A percentile compares a stretch with the other conserved stretches of the same genome.
Evolutionary conservation across 176 grass and related monocot genomes (phyloP).

Genomic region (Saccharum spontaneum): DNA sequence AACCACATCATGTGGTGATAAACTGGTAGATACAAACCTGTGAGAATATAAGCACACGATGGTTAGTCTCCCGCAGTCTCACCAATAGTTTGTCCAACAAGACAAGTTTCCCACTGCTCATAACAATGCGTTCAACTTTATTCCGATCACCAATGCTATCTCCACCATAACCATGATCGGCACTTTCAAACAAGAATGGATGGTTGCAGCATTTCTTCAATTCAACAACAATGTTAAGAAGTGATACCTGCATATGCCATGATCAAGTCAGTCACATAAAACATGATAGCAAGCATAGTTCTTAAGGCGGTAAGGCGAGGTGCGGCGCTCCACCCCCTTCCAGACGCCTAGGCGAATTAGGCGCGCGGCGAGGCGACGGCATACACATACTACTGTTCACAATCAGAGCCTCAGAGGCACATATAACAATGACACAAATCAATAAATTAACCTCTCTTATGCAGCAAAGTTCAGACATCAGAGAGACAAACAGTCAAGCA

Average conservation of each 20-base stretch:
- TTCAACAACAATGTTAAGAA: conserved; percentile 96
- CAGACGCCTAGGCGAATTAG: too few species aligned
- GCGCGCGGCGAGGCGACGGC: too few species aligned
- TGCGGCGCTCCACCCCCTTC: too few species aligned
- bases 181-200: conserved; percentile 98
- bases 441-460: too few species aligned
- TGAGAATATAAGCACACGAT: conserved; percentile 97
- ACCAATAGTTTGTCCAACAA: conserved; percentile 88
- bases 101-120: conserved; percentile 98
- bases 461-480: too few species aligned
- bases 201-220: conserved; percentile 99
- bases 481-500: too few species aligned
- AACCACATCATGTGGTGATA: not conserved
- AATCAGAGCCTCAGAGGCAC: too few species aligned
- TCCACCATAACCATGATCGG: conserved; percentile 99
- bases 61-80: conserved; percentile 91
- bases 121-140: conserved; percentile 95
- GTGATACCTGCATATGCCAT: conserved; percentile 74
- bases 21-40: conserved; percentile 59
- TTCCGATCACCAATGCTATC: conserved; percentile 81
- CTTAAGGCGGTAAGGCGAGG: too few species aligned
- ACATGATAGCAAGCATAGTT: not conserved
- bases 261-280: conserved; percentile 27
- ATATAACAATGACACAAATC: too few species aligned
- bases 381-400: too few species aligned